Conservation (phyloP, 257 asterid genomes). For the Jasminum sambac region DNA sequence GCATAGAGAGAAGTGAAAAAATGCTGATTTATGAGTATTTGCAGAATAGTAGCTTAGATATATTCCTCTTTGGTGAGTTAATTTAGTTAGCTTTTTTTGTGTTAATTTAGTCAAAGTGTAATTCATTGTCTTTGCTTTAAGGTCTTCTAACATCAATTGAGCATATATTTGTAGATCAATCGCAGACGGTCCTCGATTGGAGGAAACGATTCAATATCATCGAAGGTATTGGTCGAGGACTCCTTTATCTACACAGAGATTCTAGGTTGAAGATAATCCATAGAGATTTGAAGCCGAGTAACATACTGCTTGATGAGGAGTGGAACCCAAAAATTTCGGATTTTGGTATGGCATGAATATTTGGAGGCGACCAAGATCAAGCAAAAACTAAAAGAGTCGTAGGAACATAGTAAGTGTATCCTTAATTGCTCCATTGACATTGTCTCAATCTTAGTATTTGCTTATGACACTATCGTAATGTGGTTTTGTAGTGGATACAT, state of each 20-base stretch:
- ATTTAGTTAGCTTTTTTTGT: no score
- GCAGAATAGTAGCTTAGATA: conserved; percentile 11
- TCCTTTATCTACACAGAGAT: no score
- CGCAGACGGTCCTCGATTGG: background rate
- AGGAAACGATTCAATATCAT: background rate
- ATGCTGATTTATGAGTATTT: conserved; percentile 9
- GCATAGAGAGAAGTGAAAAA: background rate
- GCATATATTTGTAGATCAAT: background rate
- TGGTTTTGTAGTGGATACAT: background rate
- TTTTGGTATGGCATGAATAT: conserved; percentile 6
- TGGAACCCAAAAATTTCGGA: conserved; percentile 12
- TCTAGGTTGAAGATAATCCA: no score
- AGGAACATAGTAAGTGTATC: no score
- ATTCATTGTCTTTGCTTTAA: background rate
- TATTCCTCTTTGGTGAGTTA: conserved; percentile 6
- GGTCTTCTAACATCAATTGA: no score
- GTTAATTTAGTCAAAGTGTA: no score
- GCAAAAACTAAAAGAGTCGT: background rate
- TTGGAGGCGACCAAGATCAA: conserved; percentile 6
- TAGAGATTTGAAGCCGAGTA: background rate
- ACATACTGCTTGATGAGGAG: background rate
- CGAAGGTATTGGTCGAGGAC: no score
- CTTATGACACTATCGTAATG: no score
- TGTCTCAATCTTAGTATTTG: no score
- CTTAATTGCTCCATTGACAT: no score